Base-by-base conservation (phyloP, 306 rosid genomes). In the Herpetospermum pedunculosum region DNA sequence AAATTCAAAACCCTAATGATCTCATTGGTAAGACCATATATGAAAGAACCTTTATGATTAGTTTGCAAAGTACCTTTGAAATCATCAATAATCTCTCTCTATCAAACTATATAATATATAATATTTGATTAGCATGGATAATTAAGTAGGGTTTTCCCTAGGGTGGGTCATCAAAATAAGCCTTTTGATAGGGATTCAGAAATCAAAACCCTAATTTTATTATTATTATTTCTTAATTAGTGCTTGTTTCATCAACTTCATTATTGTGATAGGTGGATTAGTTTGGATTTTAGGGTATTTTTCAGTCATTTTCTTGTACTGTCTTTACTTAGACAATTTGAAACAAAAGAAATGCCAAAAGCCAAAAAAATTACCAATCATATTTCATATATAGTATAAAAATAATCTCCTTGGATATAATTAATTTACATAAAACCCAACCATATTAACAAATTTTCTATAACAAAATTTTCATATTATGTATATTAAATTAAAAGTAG, bases 21-120 rank as follows among this genome's bases (percentile, higher is more conserved):
- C 69, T 62, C 69, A 62, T 62, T 65, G 72, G 49, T 65, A 65
- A 65, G 72, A 38, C 72, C 30, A 63, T 37, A 58, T 28, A 6
- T 8, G 23, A 63, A 63, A 30, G 4, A 63, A 63, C 29, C 41
- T 63, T 18, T 35, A n/a, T 9, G 1, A 63, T n/a, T 64, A 32
- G 37, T 38, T 35, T 9, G 30, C 1, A 64, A 64, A 37, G 15
- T 64, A 37, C 70, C 70, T n/a, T 63, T 32, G 70, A 35, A 63
- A 63, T 63, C 70, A 63, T 63, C 70, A 34, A 35, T 35, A 35
- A 34, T 8, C 38, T 14, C 65, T 53, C 16, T 54, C 34, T 25
- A 11, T 55, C 3, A 57, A 28, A 13, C 30, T 25, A 25, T 57
- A 55, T 57, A 14, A 25, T 57, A 55, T 57, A 14, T 21, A 30